These are phyloP conservation scores for Talaromyces islandicus DNA, from an alignment of 2,329 filamentous ascomycete genomes.

Conservation along the genomic window DNA sequence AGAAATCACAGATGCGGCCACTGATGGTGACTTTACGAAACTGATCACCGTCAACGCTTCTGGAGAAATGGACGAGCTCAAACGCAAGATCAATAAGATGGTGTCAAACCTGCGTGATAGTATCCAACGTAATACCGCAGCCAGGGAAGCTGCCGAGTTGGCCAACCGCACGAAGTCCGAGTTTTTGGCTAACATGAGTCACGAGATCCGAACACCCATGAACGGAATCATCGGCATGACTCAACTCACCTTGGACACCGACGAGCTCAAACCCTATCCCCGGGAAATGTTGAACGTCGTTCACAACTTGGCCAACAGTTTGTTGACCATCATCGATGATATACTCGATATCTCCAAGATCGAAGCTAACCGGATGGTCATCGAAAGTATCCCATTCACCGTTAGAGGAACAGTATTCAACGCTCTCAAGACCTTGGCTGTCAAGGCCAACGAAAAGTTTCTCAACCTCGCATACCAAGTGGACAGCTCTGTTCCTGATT, in stretches of 20 bases:
- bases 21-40: constrained; percentile 91
- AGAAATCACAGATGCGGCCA: constrained; percentile 90
- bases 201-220: constrained; percentile 93
- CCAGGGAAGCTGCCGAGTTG: constrained; percentile 84
- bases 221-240: constrained; percentile 97
- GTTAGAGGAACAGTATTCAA: constrained; percentile 89
- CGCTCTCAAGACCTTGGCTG: constrained; percentile 86
- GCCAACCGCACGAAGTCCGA: constrained; percentile 97
- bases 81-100: constrained; percentile 98
- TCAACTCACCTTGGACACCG: constrained; percentile 83
- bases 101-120: constrained; percentile 87
- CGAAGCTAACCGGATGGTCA: constrained; percentile 90
- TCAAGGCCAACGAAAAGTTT: constrained; percentile 92
- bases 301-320: constrained; percentile 85
- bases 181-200: constrained; percentile 94
- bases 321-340: constrained; percentile 87
- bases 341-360: constrained; percentile 64
- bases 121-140: constrained; percentile 89
- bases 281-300: constrained; percentile 96
- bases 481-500: constrained; percentile 82
- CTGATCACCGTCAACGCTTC: constrained; percentile 91
- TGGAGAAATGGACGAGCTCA: constrained; percentile 95
- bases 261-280: constrained; percentile 84
- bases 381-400: constrained; percentile 92
- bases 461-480: constrained; percentile 85